Conservation (phyloP, 2,329 filamentous ascomycete species). For the Penicillium decumbens region DNA sequence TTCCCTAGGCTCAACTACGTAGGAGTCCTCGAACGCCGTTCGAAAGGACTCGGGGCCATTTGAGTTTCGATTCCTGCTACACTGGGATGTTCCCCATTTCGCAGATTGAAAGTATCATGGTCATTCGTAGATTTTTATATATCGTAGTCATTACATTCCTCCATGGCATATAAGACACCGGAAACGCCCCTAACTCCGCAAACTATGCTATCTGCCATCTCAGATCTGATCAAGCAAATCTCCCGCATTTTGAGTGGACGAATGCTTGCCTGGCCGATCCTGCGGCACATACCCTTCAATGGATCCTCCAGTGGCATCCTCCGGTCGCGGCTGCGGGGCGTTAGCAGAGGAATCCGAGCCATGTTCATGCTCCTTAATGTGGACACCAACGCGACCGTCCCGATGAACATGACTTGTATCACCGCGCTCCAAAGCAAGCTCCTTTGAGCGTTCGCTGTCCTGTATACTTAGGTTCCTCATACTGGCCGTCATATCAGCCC, state of each 20-base stretch:
- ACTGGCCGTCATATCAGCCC: conserved; percentile 27
- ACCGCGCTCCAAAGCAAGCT: conserved; percentile 37
- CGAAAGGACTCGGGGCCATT: conserved; percentile 8
- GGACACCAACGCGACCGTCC: conserved; percentile 30
- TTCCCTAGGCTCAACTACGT: conserved; percentile 19
- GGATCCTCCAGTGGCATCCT: conserved; percentile 36
- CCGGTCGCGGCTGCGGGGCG: conserved; percentile 32
- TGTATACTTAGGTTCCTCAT: conserved; percentile 27
- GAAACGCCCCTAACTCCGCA: conserved; percentile 11
- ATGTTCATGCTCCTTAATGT: conserved; percentile 33
- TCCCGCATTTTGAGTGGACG: conserved; percentile 47
- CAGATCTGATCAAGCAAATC: conserved; percentile 38
- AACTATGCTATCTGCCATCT: conserved; percentile 23
- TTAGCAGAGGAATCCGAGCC: conserved; percentile 14
- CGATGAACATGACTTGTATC: conserved; percentile 26
- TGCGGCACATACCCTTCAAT: conserved; percentile 42
- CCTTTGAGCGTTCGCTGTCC: conserved; percentile 23
- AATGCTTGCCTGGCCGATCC: conserved; percentile 10
- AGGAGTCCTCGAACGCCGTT: conserved; percentile 16
- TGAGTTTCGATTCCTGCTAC: conserved; percentile 3
- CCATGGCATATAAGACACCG: conserved; percentile 19
- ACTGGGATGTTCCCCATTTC: conserved; percentile 2
- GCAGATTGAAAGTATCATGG: conserved; percentile 8
- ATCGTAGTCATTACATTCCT: conserved; percentile 10
- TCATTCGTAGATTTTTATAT: conserved; percentile 19